Evolutionary conservation across 257 asterid genomes (phyloP), one percentile per base, ranked within the genome.

Genomic region (Solanum clarkiae): DNA sequence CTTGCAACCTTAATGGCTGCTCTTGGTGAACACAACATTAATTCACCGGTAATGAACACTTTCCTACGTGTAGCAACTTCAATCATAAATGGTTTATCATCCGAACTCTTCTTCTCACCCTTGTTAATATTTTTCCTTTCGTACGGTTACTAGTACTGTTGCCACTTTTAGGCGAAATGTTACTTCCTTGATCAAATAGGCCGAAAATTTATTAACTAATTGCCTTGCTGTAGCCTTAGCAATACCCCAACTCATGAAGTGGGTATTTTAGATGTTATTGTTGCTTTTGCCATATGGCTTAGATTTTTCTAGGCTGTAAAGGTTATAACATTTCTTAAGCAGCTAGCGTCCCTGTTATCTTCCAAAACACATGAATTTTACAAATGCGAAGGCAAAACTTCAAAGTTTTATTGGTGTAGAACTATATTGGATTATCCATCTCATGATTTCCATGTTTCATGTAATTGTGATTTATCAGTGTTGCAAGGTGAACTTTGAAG

Each of bases 1-100:
- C 89, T 95, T 66, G 94, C 97, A 20, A 94, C 93, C 84, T 95
- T 96, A 24, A 88, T 91, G 94, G 99, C 99, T 84, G 90, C 96
- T 82, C 98, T 96, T 22, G 99, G 98, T 49, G 97, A 96, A 85
- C 84, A 84, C 84, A 90, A 88, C 86, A 85, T 85, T 65, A 91
- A 86, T 80, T 93, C 92, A 16, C 94, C 89, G 90, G 99, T 96
- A 93, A 87, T 69, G 84, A 69, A 88, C 24, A 40, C 40, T 80
- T 66, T 83, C 65, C 54, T 55, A 29, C 57, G 24, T 57, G 42
- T 20, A 49, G 49, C 51, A 17, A 49, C 49, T 26, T 62, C 63
- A 45, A 14, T 15, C 47, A 22, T 62, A 12, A 22, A 45, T 74
- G 40, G 22, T 74, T 14, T 74, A 47, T 47, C 59, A 22, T 47